Evolutionary conservation across 306 rosid genomes (phyloP).

Genomic region (Vigna angularis): DNA sequence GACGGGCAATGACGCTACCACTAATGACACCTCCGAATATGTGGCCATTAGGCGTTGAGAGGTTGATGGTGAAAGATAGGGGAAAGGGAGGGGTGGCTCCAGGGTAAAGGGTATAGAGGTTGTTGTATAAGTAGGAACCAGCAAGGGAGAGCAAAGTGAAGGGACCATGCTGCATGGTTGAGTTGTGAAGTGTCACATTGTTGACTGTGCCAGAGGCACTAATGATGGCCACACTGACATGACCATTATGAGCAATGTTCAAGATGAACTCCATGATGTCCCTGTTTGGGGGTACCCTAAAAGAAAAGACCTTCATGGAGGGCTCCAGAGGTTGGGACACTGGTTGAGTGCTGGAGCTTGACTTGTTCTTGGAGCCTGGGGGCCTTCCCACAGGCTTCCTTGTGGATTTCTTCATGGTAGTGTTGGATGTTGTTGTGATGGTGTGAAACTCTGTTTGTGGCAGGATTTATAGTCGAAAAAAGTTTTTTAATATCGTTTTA

Average conservation of each 20-base stretch:
- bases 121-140: constrained; percentile 15
- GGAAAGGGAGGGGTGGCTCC: constrained; percentile 10
- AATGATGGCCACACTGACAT: background rate
- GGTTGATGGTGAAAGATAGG: constrained; percentile 20
- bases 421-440: too few species aligned
- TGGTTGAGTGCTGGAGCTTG: too few species aligned
- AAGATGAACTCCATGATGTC: background rate
- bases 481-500: too few species aligned
- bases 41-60: background rate
- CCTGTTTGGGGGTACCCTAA: background rate
- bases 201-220: background rate
- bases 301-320: background rate
- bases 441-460: background rate
- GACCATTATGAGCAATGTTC: background rate
- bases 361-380: background rate
- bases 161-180: constrained; percentile 54
- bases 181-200: background rate
- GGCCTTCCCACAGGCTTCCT: background rate
- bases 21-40: background rate
- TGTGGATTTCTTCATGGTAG: background rate
- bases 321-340: background rate
- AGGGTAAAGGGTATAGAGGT: background rate
- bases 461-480: background rate
- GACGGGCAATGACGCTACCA: background rate
- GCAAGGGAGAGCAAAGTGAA: constrained; percentile 48